Conservation (phyloP, 345 rosid species). For the Acer saccharum region DNA sequence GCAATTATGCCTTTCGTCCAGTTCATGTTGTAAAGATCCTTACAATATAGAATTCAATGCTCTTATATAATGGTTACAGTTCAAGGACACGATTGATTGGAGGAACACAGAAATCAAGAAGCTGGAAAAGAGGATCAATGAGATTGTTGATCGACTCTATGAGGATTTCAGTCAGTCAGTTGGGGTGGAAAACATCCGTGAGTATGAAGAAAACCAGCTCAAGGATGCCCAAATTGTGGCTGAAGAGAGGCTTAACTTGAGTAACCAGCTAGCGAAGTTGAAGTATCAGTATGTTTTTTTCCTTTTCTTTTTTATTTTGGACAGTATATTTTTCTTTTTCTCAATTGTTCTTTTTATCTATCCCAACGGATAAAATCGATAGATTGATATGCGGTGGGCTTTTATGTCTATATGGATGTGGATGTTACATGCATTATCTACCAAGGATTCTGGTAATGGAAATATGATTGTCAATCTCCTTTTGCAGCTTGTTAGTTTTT, state of each 20-base stretch:
- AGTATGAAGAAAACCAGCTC: slow-evolving; percentile 94
- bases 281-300: slow-evolving; percentile 86
- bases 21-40: slow-evolving; percentile 19
- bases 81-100: slow-evolving; percentile 58
- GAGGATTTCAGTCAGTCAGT: slow-evolving; percentile 76
- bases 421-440: neutral
- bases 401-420: neutral
- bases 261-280: slow-evolving; percentile 90
- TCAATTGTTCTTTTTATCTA: neutral
- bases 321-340: slow-evolving; percentile 54
- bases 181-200: slow-evolving; percentile 91
- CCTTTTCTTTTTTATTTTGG: neutral
- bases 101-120: slow-evolving; percentile 65
- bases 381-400: neutral
- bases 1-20: neutral
- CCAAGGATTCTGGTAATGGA: neutral
- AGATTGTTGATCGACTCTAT: slow-evolving; percentile 78
- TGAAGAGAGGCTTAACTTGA: slow-evolving; percentile 87
- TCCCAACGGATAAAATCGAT: neutral
- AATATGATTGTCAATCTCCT: neutral
- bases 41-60: slow-evolving; percentile 11
- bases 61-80: slow-evolving; percentile 47
- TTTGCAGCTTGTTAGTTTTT: neutral
- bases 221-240: slow-evolving; percentile 86
- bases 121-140: slow-evolving; percentile 87